phyloP scores from a whole-genome alignment of 352 stramenopile species.

The Globisporangium orthogonon region DNA sequence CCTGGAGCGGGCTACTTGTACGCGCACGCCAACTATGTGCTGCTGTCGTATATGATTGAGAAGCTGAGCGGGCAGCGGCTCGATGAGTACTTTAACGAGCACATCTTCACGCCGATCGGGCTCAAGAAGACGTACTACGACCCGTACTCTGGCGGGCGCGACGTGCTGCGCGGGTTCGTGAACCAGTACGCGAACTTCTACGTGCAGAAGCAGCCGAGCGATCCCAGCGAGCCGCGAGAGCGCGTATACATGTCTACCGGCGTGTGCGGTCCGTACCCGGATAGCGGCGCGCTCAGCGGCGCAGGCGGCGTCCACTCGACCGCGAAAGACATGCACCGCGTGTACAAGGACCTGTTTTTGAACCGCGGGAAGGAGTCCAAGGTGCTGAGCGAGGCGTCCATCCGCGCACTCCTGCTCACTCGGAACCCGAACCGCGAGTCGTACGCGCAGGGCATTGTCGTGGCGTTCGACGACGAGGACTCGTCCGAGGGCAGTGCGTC shows the following conservation, averaged over 20 bases:
- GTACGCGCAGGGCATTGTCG: slow-evolving; percentile 39
- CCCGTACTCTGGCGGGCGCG: slow-evolving; percentile 22
- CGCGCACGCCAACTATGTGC: slow-evolving; percentile 43
- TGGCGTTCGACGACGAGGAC: slow-evolving; percentile 25
- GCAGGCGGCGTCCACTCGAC: slow-evolving; percentile 39
- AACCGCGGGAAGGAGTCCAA: slow-evolving; percentile 30
- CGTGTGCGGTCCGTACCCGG: slow-evolving; percentile 37
- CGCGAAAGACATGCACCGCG: slow-evolving; percentile 47
- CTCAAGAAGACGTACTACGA: slow-evolving; percentile 49
- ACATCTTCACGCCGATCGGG: slow-evolving; percentile 27
- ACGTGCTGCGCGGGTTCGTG: slow-evolving; percentile 26
- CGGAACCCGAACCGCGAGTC: slow-evolving; percentile 25
- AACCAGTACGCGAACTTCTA: slow-evolving; percentile 56
- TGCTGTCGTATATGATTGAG: slow-evolving; percentile 60
- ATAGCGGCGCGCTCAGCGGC: slow-evolving; percentile 22
- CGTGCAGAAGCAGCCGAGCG: slow-evolving; percentile 11
- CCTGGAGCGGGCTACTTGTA: slow-evolving; percentile 48
- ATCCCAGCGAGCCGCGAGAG: slow-evolving; percentile 1
- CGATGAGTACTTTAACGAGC: slow-evolving; percentile 30
- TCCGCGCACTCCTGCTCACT: slow-evolving; percentile 35
- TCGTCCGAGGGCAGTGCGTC: background rate
- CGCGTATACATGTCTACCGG: slow-evolving; percentile 28
- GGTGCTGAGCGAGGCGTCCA: slow-evolving; percentile 31
- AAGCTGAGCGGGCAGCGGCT: slow-evolving; percentile 38
- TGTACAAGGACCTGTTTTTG: slow-evolving; percentile 58